These are phyloP conservation scores for Pouteria glomerata DNA, from an alignment of 148 eudicot species.

Conservation along the genomic window DNA sequence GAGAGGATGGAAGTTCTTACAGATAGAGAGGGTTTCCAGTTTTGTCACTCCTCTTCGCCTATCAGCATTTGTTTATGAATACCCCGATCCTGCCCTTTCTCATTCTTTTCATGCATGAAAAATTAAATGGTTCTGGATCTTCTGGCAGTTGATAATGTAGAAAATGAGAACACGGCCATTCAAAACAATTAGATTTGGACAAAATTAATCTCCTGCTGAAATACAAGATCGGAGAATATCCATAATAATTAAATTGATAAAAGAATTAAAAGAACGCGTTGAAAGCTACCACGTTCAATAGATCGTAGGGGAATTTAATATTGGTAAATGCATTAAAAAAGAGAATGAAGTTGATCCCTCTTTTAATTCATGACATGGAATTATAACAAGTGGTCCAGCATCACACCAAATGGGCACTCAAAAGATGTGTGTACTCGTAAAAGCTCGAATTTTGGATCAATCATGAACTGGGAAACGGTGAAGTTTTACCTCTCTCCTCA, in stretches of 20 bases:
- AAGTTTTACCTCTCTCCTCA: no score
- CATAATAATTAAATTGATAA: not conserved
- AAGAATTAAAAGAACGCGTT: not conserved
- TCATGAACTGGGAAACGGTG: no score
- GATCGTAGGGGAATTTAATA: not conserved
- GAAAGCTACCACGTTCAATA: not conserved
- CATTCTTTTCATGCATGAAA: not conserved
- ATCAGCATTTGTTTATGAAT: no score
- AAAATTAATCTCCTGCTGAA: no score
- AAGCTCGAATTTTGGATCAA: no score
- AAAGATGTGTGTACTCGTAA: not conserved
- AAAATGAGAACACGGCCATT: no score
- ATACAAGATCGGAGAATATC: not conserved
- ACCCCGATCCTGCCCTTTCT: no score
- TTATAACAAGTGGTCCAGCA: not conserved
- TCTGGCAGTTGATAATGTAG: not conserved
- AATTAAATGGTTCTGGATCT: not conserved
- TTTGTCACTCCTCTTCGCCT: not conserved
- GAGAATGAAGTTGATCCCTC: not conserved
- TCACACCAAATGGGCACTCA: not conserved
- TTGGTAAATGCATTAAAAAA: not conserved
- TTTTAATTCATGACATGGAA: not conserved
- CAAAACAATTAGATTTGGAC: no score
- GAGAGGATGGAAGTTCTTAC: not conserved
- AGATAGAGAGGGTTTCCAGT: not conserved